These are phyloP conservation scores for Phytopythium chamaehyphon DNA, from an alignment of 352 stramenopile genomes.

Conservation along the genomic window DNA sequence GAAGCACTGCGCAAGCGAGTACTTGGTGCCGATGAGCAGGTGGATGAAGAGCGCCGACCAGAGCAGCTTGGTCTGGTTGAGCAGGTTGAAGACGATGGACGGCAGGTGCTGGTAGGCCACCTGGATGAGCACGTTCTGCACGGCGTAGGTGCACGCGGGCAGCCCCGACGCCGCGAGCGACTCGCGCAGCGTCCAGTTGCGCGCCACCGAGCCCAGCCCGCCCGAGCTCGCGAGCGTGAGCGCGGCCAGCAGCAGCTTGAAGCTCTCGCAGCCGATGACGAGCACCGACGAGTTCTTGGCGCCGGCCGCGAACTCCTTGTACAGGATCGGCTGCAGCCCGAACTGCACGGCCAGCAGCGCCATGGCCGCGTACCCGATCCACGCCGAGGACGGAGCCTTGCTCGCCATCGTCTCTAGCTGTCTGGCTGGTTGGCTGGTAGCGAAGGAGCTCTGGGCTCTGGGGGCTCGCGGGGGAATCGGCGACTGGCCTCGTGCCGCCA, in stretches of 20 bases:
- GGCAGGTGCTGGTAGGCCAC: conserved; percentile 77
- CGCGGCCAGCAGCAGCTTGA: conserved; percentile 61
- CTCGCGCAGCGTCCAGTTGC: conserved; percentile 55
- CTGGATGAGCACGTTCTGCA: conserved; percentile 87
- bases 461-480: neutral
- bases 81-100: conserved; percentile 82
- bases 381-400: conserved; percentile 9
- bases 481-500: neutral
- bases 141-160: conserved; percentile 78
- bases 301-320: conserved; percentile 65
- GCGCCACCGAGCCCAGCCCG: conserved; percentile 23
- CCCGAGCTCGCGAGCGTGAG: conserved; percentile 40
- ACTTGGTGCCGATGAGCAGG: conserved; percentile 66
- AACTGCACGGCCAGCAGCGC: conserved; percentile 75
- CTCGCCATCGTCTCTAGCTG: conserved; percentile 2
- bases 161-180: conserved; percentile 66
- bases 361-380: conserved; percentile 49
- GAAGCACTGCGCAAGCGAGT: conserved; percentile 63
- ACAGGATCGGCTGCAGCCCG: conserved; percentile 78
- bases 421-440: neutral
- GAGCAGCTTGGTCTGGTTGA: conserved; percentile 87
- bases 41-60: conserved; percentile 82
- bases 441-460: neutral
- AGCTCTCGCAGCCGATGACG: conserved; percentile 71
- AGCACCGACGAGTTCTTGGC: conserved; percentile 57